Base-by-base conservation (phyloP, 208 protist species). In the Trypanosoma lewisi region DNA sequence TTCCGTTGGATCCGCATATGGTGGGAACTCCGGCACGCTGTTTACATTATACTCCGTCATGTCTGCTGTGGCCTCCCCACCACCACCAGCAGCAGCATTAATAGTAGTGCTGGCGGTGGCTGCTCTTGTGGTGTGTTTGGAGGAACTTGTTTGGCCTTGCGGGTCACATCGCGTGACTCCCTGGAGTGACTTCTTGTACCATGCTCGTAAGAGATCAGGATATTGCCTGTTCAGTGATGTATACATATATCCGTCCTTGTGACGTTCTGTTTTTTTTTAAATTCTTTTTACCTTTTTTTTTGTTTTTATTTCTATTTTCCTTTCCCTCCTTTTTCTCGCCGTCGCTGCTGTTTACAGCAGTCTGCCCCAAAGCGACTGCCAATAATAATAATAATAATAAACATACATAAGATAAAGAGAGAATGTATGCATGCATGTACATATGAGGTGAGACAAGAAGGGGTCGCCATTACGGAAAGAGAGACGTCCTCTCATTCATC, bases 1-100 rank as follows among this genome's bases (percentile, higher is more conserved):
- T 37, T 80, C 80, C 2, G 52, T 65, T 2, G 80, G 72, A 61
- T 80, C 80, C 14, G 67, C 51, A 65, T 75, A 86, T 9, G 53
- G 37, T 28, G 63, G 61, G 41, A 57, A 64, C 0, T 21, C 54
- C 14, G 42, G 41, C 41, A 7, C n/a, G n/a, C 23, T 19, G 16
- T 19, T 47, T 5, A 25, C 17, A 19, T 3, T 47, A 21, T 47
- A 1, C 14, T 14, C 4, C n/a, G 42, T 47, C n/a, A 16, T 0
- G 1, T 47, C 42, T 21, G 66, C 59, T 4, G 19, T n/a, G n/a
- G 21, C 17, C 37, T 44, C 39, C 4, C 27, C 54, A 4, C 37
- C 36, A 2, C 55, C 34, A 33, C 48, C 36, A 21, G 30, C 34
- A 19, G 5, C 31, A 8, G 25, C 19, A 30, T 11, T 33, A n/a